Percentiles rank a stretch among this genome's conserved stretches.
Conservation (phyloP, 2,329 filamentous ascomycete species). For the Xylaria sp. region DNA sequence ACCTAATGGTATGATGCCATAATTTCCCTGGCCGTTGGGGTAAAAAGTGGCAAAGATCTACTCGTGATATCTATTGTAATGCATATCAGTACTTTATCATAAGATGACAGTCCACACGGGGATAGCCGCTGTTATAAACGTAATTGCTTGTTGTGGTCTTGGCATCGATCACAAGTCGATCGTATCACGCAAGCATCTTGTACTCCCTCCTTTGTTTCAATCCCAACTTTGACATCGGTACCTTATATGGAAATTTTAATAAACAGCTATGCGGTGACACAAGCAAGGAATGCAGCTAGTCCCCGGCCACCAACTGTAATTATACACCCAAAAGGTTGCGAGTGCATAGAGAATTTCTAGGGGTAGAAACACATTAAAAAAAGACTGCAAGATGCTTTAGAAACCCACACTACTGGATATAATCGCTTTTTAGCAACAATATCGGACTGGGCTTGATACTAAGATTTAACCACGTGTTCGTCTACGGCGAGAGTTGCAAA, state of each 20-base stretch:
- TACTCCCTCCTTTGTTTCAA: neutral
- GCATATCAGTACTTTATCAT: neutral
- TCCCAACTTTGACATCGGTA: neutral
- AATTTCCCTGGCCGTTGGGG: slow-evolving; percentile 5
- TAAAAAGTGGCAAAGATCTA: slow-evolving; percentile 15
- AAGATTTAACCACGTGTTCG: neutral
- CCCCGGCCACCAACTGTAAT: neutral
- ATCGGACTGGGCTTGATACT: neutral
- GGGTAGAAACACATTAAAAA: neutral
- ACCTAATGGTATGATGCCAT: neutral
- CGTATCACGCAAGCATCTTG: slow-evolving; percentile 9
- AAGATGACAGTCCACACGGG: neutral
- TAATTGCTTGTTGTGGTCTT: slow-evolving; percentile 1
- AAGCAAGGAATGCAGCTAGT: neutral
- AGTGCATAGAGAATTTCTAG: neutral
- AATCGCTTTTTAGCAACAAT: neutral
- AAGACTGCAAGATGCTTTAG: neutral
- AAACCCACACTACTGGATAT: neutral
- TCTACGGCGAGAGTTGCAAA: neutral
- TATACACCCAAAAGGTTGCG: neutral
- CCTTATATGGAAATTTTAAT: neutral
- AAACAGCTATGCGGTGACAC: neutral
- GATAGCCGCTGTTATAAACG: neutral
- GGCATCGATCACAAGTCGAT: slow-evolving; percentile 5
- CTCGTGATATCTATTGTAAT: slow-evolving; percentile 6